These are phyloP conservation scores for Cutaneotrichosporon sp. DNA, from an alignment of 1,284 basidiomycete genomes.

Conservation along the genomic window DNA sequence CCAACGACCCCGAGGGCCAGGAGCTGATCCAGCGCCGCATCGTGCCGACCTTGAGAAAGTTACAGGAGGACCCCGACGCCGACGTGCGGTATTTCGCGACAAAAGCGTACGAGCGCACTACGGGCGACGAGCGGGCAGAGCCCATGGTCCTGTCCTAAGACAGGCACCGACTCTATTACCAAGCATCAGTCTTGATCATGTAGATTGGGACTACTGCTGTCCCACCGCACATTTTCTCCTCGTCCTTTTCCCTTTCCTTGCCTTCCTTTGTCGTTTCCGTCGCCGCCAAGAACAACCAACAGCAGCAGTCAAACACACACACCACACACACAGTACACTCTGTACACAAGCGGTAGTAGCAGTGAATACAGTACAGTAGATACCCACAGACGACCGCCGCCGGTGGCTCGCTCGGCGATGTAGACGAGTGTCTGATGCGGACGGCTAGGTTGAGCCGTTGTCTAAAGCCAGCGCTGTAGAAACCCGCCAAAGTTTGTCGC, in stretches of 20 bases:
- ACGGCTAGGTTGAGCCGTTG: no score
- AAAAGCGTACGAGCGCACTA: constrained; percentile 46
- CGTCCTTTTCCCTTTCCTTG: background rate
- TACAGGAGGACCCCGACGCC: constrained; percentile 86
- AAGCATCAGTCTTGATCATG: no score
- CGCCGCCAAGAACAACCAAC: background rate
- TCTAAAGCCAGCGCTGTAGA: no score
- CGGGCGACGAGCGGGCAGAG: constrained; percentile 35
- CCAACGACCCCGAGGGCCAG: constrained; percentile 62
- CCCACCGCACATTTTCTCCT: background rate
- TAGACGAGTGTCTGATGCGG: no score
- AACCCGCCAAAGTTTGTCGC: no score
- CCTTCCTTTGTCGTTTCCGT: background rate
- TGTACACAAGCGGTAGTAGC: background rate
- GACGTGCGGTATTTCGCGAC: constrained; percentile 67
- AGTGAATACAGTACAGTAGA: no score
- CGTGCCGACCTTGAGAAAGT: constrained; percentile 74
- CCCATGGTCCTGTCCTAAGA: constrained; percentile 29
- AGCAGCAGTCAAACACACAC: background rate
- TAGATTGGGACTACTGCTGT: background rate
- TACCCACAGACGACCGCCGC: no score
- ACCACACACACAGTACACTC: background rate
- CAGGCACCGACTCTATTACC: background rate
- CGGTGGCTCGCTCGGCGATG: no score
- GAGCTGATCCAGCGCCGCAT: constrained; percentile 70